Base-by-base conservation (phyloP, 345 rosid genomes). In the Syzygium jambos region DNA sequence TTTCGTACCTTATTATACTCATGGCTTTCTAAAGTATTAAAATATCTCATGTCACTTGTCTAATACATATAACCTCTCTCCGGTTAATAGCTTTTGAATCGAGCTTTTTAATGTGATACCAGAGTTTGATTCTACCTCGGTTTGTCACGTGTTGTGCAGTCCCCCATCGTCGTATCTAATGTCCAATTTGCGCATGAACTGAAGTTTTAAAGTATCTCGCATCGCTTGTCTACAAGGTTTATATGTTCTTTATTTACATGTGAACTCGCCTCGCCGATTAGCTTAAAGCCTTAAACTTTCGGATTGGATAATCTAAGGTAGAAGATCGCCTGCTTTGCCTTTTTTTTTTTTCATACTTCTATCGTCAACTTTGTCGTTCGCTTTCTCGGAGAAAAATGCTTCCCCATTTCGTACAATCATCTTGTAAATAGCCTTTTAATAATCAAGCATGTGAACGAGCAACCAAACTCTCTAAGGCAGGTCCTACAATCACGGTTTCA, bases 111-210 rank as follows among this genome's bases (percentile, higher is more conserved):
- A 10, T 4, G 1, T 4, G 13, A 17, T 5, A 68, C 5, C 78
- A 1, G 0, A 68, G 3, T 68, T 1, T 0, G 0, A 0, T 30
- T 34, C 11, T 30, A 16, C 11, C 22, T 2, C 6, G 2, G 17
- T 65, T 30, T 17, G 3, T 65, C 78, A 15, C 22, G 0, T 1
- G 2, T 65, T 4, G 34, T 29, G 22, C 0, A 1, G 10, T 19
- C 11, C 21, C 22, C 22, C 16, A 3, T 9, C 41, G 3, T 30
- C 7, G 19, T 8, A 68, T 68, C 4, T 68, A 23, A 30, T 6
- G 13, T 34, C 38, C 12, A 2, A 1, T 11, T 34, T 68, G 11
- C 11, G 2, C 4, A 9, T 54, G 4, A 63, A 38, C 21, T 3
- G 41, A 38, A 63, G 77, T 29, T 22, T 63, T 14, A 10, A 34